These are phyloP conservation scores for Coniochaeta sp. DNA, from an alignment of 2,329 filamentous ascomycete genomes.

Conservation along the genomic window DNA sequence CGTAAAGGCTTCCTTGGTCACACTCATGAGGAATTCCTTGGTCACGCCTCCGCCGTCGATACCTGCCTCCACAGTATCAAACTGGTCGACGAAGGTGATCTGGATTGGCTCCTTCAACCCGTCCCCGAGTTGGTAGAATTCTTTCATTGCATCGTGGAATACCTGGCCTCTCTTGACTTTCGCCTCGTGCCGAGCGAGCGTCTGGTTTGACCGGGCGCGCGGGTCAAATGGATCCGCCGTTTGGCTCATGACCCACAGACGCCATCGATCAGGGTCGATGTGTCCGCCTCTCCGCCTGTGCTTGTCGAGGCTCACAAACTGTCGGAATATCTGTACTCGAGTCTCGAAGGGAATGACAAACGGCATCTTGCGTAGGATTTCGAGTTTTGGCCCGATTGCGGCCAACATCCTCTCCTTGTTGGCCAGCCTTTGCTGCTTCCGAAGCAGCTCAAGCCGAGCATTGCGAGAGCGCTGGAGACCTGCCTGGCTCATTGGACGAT, in stretches of 20 bases:
- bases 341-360: slow-evolving; percentile 94
- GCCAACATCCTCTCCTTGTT: slow-evolving; percentile 67
- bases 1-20: slow-evolving; percentile 78
- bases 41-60: slow-evolving; percentile 97
- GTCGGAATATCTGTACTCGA: slow-evolving; percentile 83
- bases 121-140: slow-evolving; percentile 76
- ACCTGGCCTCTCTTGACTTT: slow-evolving; percentile 70
- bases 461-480: slow-evolving; percentile 56
- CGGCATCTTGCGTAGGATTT: slow-evolving; percentile 91
- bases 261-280: slow-evolving; percentile 69
- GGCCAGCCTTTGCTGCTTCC: slow-evolving; percentile 56
- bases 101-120: slow-evolving; percentile 91
- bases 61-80: slow-evolving; percentile 78
- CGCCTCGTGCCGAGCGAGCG: slow-evolving; percentile 61
- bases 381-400: slow-evolving; percentile 74
- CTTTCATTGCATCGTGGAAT: slow-evolving; percentile 77
- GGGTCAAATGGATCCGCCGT: slow-evolving; percentile 16
- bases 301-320: slow-evolving; percentile 86
- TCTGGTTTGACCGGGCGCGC: slow-evolving; percentile 21
- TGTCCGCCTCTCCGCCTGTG: slow-evolving; percentile 59
- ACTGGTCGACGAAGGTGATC: slow-evolving; percentile 92
- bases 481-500: slow-evolving; percentile 29
- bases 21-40: slow-evolving; percentile 89
- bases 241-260: slow-evolving; percentile 47
- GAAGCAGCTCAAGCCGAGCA: slow-evolving; percentile 55